Evolutionary conservation across 805 yeast species (phyloP).

Genomic region (Hyphopichia homilentoma): DNA sequence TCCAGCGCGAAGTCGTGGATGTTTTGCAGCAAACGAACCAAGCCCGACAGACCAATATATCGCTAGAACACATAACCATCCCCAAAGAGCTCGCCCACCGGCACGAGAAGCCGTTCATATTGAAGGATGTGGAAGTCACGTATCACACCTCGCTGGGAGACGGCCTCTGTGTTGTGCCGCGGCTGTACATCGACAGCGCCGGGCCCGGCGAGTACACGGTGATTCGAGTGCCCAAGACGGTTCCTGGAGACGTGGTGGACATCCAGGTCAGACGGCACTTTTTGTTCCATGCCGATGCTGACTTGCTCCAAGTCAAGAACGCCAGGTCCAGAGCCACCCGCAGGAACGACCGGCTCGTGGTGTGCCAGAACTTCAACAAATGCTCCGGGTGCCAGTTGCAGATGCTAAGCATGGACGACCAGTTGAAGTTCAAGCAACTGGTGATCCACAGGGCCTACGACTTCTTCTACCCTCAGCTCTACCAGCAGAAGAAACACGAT

Average conservation of each 20-base stretch:
- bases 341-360: constrained; percentile 23
- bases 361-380: constrained; percentile 31
- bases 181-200: constrained; percentile 10
- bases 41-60: background rate
- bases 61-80: constrained; percentile 10
- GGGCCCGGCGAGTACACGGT: constrained; percentile 16
- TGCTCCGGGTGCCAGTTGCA: constrained; percentile 45
- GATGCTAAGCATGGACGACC: constrained; percentile 37
- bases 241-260: constrained; percentile 34
- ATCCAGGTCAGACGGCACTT: constrained; percentile 28
- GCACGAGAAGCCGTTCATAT: background rate
- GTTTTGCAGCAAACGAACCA: constrained; percentile 10
- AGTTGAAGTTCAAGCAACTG: constrained; percentile 27
- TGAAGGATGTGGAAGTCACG: constrained; percentile 16
- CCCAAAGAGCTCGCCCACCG: background rate
- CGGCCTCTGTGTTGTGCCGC: constrained; percentile 31
- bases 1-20: constrained; percentile 21
- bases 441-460: constrained; percentile 31
- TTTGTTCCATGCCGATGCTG: constrained; percentile 26
- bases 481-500: constrained; percentile 3
- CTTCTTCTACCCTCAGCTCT: constrained; percentile 28
- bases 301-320: constrained; percentile 14
- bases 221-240: constrained; percentile 34
- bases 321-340: constrained; percentile 6
- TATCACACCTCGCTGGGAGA: constrained; percentile 32